These are phyloP conservation scores for Fusarium incarnatum DNA, from an alignment of 2,329 filamentous ascomycete species.

Conservation along the genomic window DNA sequence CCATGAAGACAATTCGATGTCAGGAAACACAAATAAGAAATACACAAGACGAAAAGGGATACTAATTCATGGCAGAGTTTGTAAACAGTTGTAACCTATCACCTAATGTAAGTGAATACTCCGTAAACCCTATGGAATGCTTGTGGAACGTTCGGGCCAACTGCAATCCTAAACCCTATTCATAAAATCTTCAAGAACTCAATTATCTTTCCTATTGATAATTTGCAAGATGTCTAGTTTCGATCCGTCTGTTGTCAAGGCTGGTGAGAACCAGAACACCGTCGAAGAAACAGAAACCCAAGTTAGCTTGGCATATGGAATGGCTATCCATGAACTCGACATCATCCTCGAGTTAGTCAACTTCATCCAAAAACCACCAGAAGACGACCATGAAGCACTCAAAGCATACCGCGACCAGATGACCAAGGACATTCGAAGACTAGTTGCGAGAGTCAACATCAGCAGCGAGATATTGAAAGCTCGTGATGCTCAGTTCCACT, in stretches of 20 bases:
- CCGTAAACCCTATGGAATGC: constrained; percentile 1
- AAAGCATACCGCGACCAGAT: background rate
- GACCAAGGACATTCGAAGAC: constrained; percentile 12
- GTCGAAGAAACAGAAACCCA: constrained; percentile 27
- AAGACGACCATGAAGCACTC: constrained; percentile 18
- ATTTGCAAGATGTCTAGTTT: constrained; percentile 18
- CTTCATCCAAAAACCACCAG: constrained; percentile 4
- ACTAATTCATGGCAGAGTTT: background rate
- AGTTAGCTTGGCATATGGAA: constrained; percentile 33
- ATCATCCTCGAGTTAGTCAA: constrained; percentile 27
- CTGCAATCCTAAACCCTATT: background rate
- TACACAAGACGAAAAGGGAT: background rate
- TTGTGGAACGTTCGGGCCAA: constrained; percentile 12
- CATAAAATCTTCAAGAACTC: background rate
- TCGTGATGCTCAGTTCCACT: constrained; percentile 36
- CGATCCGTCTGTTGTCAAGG: constrained; percentile 28
- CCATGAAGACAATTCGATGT: background rate
- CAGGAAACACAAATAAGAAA: background rate
- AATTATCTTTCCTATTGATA: background rate
- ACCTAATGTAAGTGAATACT: background rate
- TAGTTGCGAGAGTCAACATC: constrained; percentile 23
- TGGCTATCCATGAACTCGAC: constrained; percentile 32
- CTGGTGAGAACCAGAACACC: constrained; percentile 24
- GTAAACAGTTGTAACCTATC: background rate
- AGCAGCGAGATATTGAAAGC: constrained; percentile 31